Evolutionary conservation across 192 early-diverging fungal genomes (phyloP).

Genomic region (Backusella macrospora): DNA sequence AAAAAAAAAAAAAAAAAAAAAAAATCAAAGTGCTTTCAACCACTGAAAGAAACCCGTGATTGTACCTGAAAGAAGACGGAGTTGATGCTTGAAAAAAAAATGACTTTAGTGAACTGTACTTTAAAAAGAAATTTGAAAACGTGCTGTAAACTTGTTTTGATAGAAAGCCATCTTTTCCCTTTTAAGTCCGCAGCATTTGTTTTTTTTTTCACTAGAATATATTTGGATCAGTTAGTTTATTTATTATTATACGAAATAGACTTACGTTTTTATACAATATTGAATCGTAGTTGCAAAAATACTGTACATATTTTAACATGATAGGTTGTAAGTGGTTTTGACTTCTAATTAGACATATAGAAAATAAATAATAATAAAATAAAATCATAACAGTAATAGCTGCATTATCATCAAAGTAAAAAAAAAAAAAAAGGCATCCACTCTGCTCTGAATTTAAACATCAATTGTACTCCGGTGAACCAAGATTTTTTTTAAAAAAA

Average conservation of each 20-base stretch:
- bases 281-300: no score
- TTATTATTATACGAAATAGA: not conserved
- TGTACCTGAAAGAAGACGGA: constrained; percentile 2
- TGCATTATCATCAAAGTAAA: no score
- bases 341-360: no score
- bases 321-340: no score
- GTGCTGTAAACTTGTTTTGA: constrained; percentile 1
- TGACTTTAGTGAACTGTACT: not conserved
- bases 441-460: no score
- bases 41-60: not conserved
- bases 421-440: no score
- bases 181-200: not conserved
- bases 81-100: not conserved
- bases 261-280: no score
- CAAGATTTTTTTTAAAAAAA: no score
- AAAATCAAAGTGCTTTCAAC: not conserved
- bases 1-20: not conserved
- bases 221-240: not conserved
- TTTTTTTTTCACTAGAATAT: not conserved
- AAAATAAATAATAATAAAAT: no score
- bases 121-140: not conserved
- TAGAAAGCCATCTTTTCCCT: not conserved
- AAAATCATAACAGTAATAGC: no score
- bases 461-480: no score
- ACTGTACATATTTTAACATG: no score